Evolutionary conservation across 192 early-diverging fungal genomes (phyloP).

Genomic region (Backusella tuberculispora): DNA sequence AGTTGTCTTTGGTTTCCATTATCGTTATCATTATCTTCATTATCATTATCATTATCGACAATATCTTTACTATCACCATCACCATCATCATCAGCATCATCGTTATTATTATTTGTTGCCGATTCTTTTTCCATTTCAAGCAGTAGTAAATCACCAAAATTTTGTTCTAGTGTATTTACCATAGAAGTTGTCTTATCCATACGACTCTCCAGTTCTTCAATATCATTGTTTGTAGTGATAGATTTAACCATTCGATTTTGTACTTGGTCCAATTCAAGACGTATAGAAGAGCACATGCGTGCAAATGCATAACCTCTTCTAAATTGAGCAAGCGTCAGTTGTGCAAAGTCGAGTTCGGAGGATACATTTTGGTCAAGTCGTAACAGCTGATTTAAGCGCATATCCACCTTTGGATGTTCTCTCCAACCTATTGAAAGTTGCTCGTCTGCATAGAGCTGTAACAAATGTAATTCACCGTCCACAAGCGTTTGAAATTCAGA

Average conservation of each 20-base stretch:
- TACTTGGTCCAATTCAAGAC: constrained; percentile 28
- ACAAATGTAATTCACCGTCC: constrained; percentile 1
- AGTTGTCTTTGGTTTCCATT: neutral
- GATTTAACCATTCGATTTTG: constrained; percentile 40
- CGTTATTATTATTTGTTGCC: neutral
- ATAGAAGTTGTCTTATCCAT: constrained; percentile 20
- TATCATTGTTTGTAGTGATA: constrained; percentile 35
- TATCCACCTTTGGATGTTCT: constrained; percentile 18
- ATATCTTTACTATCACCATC: neutral
- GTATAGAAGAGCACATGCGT: constrained; percentile 13
- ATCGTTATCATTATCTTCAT: constrained; percentile 4
- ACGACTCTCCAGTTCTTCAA: constrained; percentile 33
- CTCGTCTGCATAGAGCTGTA: constrained; percentile 1
- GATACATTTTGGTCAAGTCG: neutral
- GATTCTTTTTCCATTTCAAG: neutral
- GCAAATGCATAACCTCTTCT: constrained; percentile 23
- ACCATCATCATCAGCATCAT: constrained; percentile 9
- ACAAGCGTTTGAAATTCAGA: constrained; percentile 14
- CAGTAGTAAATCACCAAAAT: constrained; percentile 25
- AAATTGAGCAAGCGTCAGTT: neutral
- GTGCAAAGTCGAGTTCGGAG: neutral
- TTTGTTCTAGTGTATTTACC: constrained; percentile 10
- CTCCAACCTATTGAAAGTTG: neutral
- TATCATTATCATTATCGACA: neutral
- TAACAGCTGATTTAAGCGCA: neutral